Evolutionary conservation across 768 basidiomycete species (phyloP).

Genomic region (Sporobolomyces pararoseus): DNA sequence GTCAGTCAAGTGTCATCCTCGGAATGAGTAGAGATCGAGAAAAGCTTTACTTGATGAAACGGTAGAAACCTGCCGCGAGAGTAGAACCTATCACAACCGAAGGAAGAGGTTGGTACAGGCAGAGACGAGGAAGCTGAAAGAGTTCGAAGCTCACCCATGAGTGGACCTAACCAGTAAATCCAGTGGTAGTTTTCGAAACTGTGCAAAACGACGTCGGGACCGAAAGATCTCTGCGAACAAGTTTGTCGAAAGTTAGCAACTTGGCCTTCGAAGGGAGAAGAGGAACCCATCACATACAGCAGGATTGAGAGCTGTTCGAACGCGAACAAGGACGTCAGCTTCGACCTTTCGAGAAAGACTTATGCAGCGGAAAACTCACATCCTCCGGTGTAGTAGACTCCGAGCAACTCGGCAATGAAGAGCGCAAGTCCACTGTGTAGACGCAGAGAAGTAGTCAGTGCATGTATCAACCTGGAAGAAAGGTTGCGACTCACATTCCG

Average conservation of each 20-base stretch:
- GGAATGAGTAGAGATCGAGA: background rate
- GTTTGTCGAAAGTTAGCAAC: too few species aligned
- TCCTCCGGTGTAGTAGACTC: slow-evolving; percentile 38
- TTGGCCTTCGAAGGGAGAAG: background rate
- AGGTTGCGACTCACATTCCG: slow-evolving; percentile 47
- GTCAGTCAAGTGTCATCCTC: too few species aligned
- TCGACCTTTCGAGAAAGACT: too few species aligned
- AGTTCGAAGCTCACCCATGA: background rate
- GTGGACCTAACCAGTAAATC: slow-evolving; percentile 22
- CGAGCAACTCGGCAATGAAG: slow-evolving; percentile 41
- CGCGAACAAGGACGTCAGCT: too few species aligned
- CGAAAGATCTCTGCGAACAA: slow-evolving; percentile 29
- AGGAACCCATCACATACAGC: background rate
- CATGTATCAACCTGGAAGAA: background rate
- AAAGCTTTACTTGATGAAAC: slow-evolving; percentile 29
- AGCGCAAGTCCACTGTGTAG: slow-evolving; percentile 29
- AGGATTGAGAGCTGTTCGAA: slow-evolving; percentile 17
- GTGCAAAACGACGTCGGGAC: slow-evolving; percentile 29
- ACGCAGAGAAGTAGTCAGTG: background rate
- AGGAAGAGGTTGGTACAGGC: too few species aligned
- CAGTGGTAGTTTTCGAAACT: slow-evolving; percentile 38
- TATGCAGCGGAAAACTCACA: too few species aligned
- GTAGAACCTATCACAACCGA: background rate
- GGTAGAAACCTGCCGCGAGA: slow-evolving; percentile 34
- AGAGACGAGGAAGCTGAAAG: too few species aligned